Evolutionary conservation across 176 grass and related monocot genomes (phyloP).

Genomic region (Elaeis guineensis): DNA sequence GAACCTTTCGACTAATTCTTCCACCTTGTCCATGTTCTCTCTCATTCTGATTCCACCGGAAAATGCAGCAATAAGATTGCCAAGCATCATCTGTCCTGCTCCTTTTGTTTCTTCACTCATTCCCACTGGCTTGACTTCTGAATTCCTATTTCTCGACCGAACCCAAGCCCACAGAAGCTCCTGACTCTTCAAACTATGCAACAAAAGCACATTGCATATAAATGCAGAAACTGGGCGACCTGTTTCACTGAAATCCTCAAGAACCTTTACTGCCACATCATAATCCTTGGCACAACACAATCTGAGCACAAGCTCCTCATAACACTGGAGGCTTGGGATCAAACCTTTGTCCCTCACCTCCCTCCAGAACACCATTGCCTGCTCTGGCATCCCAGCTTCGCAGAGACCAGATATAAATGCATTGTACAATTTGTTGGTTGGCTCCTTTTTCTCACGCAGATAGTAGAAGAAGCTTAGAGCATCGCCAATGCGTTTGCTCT

Average conservation of each 20-base stretch:
- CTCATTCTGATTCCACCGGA: conserved; percentile 53
- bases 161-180: conserved; percentile 52
- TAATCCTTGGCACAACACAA: conserved; percentile 56
- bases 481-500: conserved; percentile 64
- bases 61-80: conserved; percentile 59
- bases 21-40: conserved; percentile 52
- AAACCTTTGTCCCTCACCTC: conserved; percentile 69
- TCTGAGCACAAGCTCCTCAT: conserved; percentile 74
- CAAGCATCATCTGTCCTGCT: conserved; percentile 48
- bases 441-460: conserved; percentile 45
- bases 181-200: conserved; percentile 57
- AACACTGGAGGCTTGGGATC: conserved; percentile 65
- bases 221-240: conserved; percentile 83
- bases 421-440: conserved; percentile 67
- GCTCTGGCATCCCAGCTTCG: conserved; percentile 55
- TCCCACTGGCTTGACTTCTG: conserved; percentile 10
- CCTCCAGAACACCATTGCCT: conserved; percentile 74
- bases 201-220: conserved; percentile 81
- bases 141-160: conserved; percentile 32
- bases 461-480: conserved; percentile 57
- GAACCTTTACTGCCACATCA: conserved; percentile 50
- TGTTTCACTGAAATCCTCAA: conserved; percentile 72
- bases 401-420: conserved; percentile 77
- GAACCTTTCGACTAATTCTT: conserved; percentile 53
- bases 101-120: conserved; percentile 29